Evolutionary conservation across 495 filamentous ascomycete species (phyloP), one percentile per base, ranked within the genome.

Genomic region (Penicillium chermesinum): DNA sequence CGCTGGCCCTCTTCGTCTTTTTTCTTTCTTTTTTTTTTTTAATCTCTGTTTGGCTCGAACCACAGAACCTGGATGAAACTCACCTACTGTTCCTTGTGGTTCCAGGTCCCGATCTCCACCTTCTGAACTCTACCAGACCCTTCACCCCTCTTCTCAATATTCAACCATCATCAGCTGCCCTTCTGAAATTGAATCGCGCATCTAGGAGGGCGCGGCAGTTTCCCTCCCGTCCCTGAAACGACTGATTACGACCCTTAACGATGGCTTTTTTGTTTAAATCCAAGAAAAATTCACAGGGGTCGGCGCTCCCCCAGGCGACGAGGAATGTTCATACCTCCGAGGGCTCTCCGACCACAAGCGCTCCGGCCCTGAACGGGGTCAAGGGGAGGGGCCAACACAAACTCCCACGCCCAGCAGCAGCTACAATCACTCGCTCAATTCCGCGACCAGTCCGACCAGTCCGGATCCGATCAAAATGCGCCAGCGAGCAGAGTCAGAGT

Each of bases 181-280:
- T 25, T 22, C 43, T 27, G n/a, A 34, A 13, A 45, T 22, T 14
- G 16, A 15, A 42, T 47, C 50, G 55, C 46, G 36, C 7, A 17
- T 34, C 15, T 27, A 20, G 32, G 12, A 46, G 50, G 50, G 30
- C 48, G 44, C 44, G 19, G 32, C 41, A 30, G 32, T 14, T 32
- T 19, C 13, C 30, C 10, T 43, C 38, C 40, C 59, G 57, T 58
- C 52, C 50, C 58, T 46, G 61, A 52, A 61, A 67, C 63, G 66
- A 71, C 66, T 55, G 53, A 66, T 62, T 60, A 73, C 60, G 70
- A 71, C 57, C 50, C 56, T 48, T 64, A 48, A 75, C 67, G 62
- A 81, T 83, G 79, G 77, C 79, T 38, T 82, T 83, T 66, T 64
- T 83, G 46, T 83, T 83, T 55, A 80, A 80, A 57, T 81, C 79